Evolutionary conservation across 1,139 yeast species (phyloP), one percentile per base, ranked within the genome.

Genomic region (Scheffersomyces illinoinensis): DNA sequence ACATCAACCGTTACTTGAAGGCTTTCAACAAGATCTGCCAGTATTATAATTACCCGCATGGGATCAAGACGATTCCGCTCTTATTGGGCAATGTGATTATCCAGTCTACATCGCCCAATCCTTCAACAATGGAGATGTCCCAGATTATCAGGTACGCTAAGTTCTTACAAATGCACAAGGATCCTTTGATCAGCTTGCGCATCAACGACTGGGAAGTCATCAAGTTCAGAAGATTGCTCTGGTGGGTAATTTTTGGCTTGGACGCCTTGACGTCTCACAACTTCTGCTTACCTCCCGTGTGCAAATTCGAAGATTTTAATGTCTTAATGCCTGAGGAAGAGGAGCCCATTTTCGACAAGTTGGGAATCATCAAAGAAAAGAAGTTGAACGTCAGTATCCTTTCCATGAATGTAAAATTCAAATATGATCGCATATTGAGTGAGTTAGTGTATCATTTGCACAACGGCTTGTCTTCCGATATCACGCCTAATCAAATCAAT

Each of bases 181-280:
- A 86, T 64, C 91, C 91, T 0, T 76, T 81, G 3, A 68, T 77
- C 1, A 78, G 82, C 53, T 81, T 85, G 58, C 76, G 82, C 26
- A 78, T 85, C 39, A 73, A 77, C 17, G 84, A 85, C 62, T 73
- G 78, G 68, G 79, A 77, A 57, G 76, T 81, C 14, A 78, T 86
- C 4, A 85, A 84, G 59, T 76, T 81, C 55, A 76, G 88, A 68
- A 75, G 90, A 65, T 67, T 85, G 57, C 68, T 87, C 19, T 87
- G 90, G 90, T 87, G 90, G 89, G 86, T 85, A 48, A 84, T 86
- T 5, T 85, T 85, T 64, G 85, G 85, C 19, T 72, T 87, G 57
- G 91, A 87, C 67, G 82, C 86, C 3, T 74, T 85, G 58, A 83
- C 87, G 3, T 82, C 89, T 33, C 83, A 85, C 61, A 85, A 85